phyloP scores from a whole-genome alignment of 2,329 filamentous ascomycete genomes.

The Aspergillus costaricaensis region DNA sequence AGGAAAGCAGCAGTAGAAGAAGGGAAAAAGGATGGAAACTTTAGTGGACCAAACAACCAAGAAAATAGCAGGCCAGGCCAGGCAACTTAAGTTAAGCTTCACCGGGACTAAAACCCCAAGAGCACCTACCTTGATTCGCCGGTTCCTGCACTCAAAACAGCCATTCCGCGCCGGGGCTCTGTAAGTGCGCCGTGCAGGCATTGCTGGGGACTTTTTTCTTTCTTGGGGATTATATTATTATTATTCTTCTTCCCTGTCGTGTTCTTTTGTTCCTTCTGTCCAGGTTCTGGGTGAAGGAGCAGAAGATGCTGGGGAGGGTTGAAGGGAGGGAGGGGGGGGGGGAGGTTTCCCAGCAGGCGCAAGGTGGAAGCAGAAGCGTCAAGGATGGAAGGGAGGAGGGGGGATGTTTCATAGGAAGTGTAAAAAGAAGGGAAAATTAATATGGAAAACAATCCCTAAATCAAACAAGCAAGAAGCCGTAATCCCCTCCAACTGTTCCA shows the following conservation, averaged over 20 bases:
- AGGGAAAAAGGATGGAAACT: background rate
- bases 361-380: background rate
- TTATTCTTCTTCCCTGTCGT: too few species aligned
- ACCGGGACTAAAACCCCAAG: background rate
- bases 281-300: background rate
- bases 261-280: too few species aligned
- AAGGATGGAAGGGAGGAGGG: background rate
- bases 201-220: slow-evolving; percentile 9
- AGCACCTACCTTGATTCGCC: slow-evolving; percentile 26
- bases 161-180: slow-evolving; percentile 20
- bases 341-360: background rate
- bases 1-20: too few species aligned
- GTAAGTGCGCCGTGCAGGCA: slow-evolving; percentile 21
- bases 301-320: background rate
- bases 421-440: too few species aligned
- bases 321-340: background rate
- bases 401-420: background rate
- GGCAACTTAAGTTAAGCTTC: slow-evolving; percentile 4
- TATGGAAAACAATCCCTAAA: background rate
- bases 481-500: background rate
- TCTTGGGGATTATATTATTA: background rate
- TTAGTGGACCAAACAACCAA: background rate
- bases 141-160: slow-evolving; percentile 22
- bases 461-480: background rate
- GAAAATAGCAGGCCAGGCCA: slow-evolving; percentile 2